These are phyloP conservation scores for Usnea hakonensis DNA, from an alignment of 495 filamentous ascomycete genomes.

Conservation along the genomic window DNA sequence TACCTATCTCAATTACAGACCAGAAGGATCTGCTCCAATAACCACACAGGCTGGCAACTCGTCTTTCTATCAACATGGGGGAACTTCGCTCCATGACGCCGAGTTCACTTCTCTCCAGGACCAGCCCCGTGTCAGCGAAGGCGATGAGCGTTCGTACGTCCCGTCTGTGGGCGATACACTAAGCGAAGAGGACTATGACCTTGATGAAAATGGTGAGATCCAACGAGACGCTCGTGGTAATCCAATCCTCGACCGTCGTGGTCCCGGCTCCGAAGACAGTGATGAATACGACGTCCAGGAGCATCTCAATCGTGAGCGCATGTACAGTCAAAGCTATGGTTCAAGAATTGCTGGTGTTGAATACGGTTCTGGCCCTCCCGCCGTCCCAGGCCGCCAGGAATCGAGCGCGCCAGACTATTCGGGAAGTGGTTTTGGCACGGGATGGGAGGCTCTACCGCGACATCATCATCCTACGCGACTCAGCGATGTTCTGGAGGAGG, in stretches of 20 bases:
- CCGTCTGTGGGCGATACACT: constrained; percentile 43
- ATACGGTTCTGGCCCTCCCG: constrained; percentile 25
- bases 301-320: constrained; percentile 40
- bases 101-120: constrained; percentile 29
- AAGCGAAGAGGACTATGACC: constrained; percentile 50
- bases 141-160: constrained; percentile 47
- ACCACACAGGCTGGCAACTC: constrained; percentile 22
- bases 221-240: constrained; percentile 39
- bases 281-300: constrained; percentile 49
- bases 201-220: constrained; percentile 40
- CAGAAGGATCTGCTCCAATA: constrained; percentile 11
- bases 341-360: constrained; percentile 22
- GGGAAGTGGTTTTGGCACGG: constrained; percentile 56
- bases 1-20: constrained; percentile 25
- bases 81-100: constrained; percentile 31
- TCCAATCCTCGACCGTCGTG: constrained; percentile 34
- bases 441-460: constrained; percentile 68
- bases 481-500: constrained; percentile 84
- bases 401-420: constrained; percentile 41
- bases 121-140: constrained; percentile 28
- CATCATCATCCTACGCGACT: constrained; percentile 92
- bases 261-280: constrained; percentile 38
- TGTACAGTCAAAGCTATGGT: constrained; percentile 41
- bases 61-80: constrained; percentile 42
- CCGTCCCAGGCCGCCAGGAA: constrained; percentile 18